Evolutionary conservation across 2,329 filamentous ascomycete genomes (phyloP).

Genomic region (Monosporascus sp.): DNA sequence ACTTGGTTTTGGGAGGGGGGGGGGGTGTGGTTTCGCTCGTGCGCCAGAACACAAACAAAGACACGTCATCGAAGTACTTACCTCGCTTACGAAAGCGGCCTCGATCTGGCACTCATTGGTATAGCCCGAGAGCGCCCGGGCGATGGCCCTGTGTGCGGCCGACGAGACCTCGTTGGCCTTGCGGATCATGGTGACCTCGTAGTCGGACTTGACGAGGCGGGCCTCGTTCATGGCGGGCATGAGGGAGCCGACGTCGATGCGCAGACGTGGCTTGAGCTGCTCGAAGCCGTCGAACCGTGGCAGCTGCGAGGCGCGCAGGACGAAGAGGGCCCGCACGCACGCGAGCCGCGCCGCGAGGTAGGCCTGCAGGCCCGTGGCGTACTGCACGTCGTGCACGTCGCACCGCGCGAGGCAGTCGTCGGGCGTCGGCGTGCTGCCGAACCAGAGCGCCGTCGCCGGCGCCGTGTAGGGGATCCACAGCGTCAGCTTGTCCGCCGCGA

Average conservation of each 20-base stretch:
- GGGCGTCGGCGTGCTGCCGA: slow-evolving; percentile 53
- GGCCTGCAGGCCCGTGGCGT: slow-evolving; percentile 40
- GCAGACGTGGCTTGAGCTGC: slow-evolving; percentile 21
- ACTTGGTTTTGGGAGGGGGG: no score
- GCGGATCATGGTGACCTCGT: slow-evolving; percentile 77
- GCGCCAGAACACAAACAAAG: background rate
- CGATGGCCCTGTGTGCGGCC: slow-evolving; percentile 68
- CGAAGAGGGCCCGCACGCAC: slow-evolving; percentile 35
- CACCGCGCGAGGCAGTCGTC: slow-evolving; percentile 57
- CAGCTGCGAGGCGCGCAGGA: slow-evolving; percentile 40
- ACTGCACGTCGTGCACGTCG: slow-evolving; percentile 67
- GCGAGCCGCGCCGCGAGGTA: slow-evolving; percentile 45
- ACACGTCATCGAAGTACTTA: background rate
- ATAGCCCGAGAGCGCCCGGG: slow-evolving; percentile 56
- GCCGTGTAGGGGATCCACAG: slow-evolving; percentile 71
- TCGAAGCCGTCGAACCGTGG: slow-evolving; percentile 26
- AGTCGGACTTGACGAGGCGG: slow-evolving; percentile 77
- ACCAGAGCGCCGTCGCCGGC: slow-evolving; percentile 56
- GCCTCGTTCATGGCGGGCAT: slow-evolving; percentile 71
- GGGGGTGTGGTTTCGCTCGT: no score
- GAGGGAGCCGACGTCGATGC: slow-evolving; percentile 48
- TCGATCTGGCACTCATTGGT: slow-evolving; percentile 79
- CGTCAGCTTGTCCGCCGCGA: slow-evolving; percentile 54
- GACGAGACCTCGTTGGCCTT: slow-evolving; percentile 77
- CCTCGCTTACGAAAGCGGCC: slow-evolving; percentile 63